Evolutionary conservation across 441 rosid species (phyloP), one percentile per base, ranked within the genome.

Genomic region (Gossypium schwendimanii): DNA sequence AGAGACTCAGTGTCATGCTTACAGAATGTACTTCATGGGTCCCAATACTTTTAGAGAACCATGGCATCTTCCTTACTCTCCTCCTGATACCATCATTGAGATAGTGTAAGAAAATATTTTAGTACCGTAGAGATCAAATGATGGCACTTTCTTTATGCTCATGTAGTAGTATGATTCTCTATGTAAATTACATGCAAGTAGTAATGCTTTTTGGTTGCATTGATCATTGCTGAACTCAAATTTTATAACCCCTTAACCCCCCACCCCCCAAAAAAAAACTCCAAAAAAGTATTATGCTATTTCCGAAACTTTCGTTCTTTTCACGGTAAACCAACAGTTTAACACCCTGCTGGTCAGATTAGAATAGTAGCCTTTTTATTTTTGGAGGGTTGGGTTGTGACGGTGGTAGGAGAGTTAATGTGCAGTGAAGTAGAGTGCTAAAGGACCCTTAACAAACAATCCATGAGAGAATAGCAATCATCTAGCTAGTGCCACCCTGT

Each of bases 41-140:
- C 98, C 98, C 58, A 92, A 92, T 81, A 88, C 94, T 76, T 92
- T 94, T 75, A 89, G 98, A 84, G 98, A 94, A 75, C 99, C 97
- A 28, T 94, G 99, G 99, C 94, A 92, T 84, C 97, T 94, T 80
- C 99, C 98, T 47, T 92, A 91, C 73, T 88, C 96, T 73, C 97
- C 93, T 70, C 93, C 99, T 3, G 83, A 87, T 85, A 88, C 96
- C 71, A 91, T 92, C 80, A 91, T 91, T 76, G 94, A 91, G 81
- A 91, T 92, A 61, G 98, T 94, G 99, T 92, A 88, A 89, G 99
- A 52, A 73, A 64, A 50, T 55, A 63, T 75, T 68, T 53, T 14
- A 57, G 31, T 62, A 57, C 14, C 17, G 7, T 47, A 36, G n/a
- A 17, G 23, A 36, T 63, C 33, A 14, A 67, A 52, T 60, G 58